A percentile compares a stretch with the other conserved stretches of the same genome.
Evolutionary conservation across 495 filamentous ascomycete genomes (phyloP).

Genomic region (Daldinia decipiens): DNA sequence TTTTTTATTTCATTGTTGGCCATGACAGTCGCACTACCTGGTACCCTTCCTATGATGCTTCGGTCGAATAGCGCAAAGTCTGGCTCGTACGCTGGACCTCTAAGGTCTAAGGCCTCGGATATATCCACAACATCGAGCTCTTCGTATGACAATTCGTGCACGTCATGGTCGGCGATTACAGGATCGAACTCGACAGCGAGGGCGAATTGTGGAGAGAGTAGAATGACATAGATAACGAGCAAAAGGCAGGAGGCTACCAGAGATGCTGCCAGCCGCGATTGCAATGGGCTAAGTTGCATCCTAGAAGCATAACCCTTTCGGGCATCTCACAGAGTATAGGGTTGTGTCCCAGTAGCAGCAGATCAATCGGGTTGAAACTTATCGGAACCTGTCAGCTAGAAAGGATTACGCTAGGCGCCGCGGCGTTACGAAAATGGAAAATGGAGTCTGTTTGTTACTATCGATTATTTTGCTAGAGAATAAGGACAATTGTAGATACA

Average conservation of each 20-base stretch:
- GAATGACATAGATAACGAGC: conserved; percentile 63
- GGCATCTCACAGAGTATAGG: conserved; percentile 39
- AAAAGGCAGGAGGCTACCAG: conserved; percentile 65
- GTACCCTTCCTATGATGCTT: conserved; percentile 70
- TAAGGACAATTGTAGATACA: conserved; percentile 1
- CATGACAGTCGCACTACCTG: conserved; percentile 59
- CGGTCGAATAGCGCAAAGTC: conserved; percentile 68
- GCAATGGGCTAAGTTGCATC: conserved; percentile 74
- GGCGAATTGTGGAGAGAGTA: conserved; percentile 66
- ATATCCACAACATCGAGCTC: conserved; percentile 44
- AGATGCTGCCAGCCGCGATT: conserved; percentile 75
- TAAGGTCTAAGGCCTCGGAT: conserved; percentile 29
- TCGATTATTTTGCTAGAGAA: conserved; percentile 17
- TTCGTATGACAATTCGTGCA: conserved; percentile 42
- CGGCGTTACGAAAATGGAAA: conserved; percentile 10
- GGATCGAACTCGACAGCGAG: conserved; percentile 64
- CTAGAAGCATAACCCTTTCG: conserved; percentile 51
- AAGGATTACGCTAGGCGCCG: conserved; percentile 34
- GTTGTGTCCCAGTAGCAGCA: conserved; percentile 27
- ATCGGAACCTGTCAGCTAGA: conserved; percentile 20
- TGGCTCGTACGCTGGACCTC: conserved; percentile 60
- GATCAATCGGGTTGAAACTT: conserved; percentile 8
- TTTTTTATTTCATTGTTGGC: conserved; percentile 69
- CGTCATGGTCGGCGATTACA: conserved; percentile 45
- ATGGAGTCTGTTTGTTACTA: conserved; percentile 17